A percentile compares a stretch with the other conserved stretches of the same genome.
Conservation (phyloP, 1,284 basidiomycete species). For the Ceratobasidium sp. region DNA sequence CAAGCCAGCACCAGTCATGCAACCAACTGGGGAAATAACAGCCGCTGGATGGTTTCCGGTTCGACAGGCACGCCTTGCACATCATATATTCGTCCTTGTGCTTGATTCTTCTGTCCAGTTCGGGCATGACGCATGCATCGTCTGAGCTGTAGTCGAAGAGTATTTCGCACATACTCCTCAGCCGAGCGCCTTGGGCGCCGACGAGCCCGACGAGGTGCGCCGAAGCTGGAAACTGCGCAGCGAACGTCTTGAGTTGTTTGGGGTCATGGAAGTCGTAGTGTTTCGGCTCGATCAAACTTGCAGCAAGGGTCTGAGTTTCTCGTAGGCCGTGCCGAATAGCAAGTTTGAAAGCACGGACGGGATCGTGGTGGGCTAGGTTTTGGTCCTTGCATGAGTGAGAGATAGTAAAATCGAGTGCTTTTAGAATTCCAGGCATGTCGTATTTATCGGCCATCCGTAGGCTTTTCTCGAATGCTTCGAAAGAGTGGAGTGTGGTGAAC, state of each 20-base stretch:
- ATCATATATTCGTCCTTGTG: not conserved
- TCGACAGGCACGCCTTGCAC: not conserved
- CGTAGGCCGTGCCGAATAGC: not conserved
- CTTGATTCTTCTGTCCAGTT: not conserved
- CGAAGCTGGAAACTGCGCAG: constrained; percentile 12
- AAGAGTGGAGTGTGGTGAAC: not conserved
- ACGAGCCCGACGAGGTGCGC: constrained; percentile 13
- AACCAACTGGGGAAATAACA: constrained; percentile 10
- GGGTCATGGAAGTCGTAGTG: constrained; percentile 2
- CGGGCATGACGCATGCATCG: not conserved
- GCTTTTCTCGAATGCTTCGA: constrained; percentile 14
- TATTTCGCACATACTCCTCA: constrained; percentile 7
- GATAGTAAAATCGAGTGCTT: constrained; percentile 15
- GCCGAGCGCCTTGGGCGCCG: constrained; percentile 12
- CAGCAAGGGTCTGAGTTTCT: constrained; percentile 6
- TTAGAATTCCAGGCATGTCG: constrained; percentile 17
- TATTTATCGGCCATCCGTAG: constrained; percentile 16
- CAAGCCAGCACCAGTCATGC: not conserved
- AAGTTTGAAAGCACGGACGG: constrained; percentile 7
- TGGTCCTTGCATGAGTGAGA: not conserved
- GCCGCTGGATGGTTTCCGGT: not conserved
- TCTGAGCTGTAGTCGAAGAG: not conserved
- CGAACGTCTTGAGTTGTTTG: constrained; percentile 1
- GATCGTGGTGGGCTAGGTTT: constrained; percentile 5
- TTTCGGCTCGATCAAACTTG: not conserved